Conservation (phyloP, 2,329 filamentous ascomycete species). For the Allantophomopsis lycopodina region DNA sequence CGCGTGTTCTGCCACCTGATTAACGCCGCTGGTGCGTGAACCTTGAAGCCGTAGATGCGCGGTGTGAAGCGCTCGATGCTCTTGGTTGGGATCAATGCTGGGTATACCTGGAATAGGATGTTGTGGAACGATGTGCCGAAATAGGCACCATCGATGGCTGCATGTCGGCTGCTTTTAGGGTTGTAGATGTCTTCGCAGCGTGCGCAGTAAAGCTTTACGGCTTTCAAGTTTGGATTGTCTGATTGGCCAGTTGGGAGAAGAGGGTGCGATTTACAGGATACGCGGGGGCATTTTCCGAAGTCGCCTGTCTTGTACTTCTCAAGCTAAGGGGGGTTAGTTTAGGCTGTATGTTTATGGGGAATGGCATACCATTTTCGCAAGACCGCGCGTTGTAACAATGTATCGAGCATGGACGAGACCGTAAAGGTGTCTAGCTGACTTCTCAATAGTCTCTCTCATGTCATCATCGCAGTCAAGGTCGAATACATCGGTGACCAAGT, state of each 20-base stretch:
- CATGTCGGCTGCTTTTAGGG: slow-evolving; percentile 92
- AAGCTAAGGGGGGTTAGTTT: slow-evolving; percentile 42
- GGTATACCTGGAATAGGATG: slow-evolving; percentile 97
- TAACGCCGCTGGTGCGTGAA: slow-evolving; percentile 78
- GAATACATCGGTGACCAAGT: slow-evolving; percentile 95
- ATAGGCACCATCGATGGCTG: slow-evolving; percentile 91
- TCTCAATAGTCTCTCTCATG: slow-evolving; percentile 95
- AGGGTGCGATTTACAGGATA: slow-evolving; percentile 86
- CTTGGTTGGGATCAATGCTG: slow-evolving; percentile 77
- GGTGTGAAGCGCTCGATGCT: slow-evolving; percentile 77
- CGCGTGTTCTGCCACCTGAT: slow-evolving; percentile 81
- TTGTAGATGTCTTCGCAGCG: slow-evolving; percentile 99
- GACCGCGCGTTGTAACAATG: slow-evolving; percentile 85
- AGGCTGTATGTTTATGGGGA: neutral
- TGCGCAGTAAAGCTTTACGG: slow-evolving; percentile 93
- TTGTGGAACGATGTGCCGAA: slow-evolving; percentile 98
- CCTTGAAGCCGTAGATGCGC: slow-evolving; percentile 86
- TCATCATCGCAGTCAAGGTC: slow-evolving; percentile 98
- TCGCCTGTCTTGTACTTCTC: slow-evolving; percentile 98
- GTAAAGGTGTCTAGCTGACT: slow-evolving; percentile 89
- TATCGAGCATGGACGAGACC: slow-evolving; percentile 93
- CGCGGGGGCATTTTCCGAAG: slow-evolving; percentile 95
- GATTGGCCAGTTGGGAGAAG: slow-evolving; percentile 90
- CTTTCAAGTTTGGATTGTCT: slow-evolving; percentile 74
- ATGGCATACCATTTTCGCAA: slow-evolving; percentile 77